Evolutionary conservation across 2,329 filamentous ascomycete species (phyloP), one percentile per base, ranked within the genome.

Genomic region (Claviceps africana): DNA sequence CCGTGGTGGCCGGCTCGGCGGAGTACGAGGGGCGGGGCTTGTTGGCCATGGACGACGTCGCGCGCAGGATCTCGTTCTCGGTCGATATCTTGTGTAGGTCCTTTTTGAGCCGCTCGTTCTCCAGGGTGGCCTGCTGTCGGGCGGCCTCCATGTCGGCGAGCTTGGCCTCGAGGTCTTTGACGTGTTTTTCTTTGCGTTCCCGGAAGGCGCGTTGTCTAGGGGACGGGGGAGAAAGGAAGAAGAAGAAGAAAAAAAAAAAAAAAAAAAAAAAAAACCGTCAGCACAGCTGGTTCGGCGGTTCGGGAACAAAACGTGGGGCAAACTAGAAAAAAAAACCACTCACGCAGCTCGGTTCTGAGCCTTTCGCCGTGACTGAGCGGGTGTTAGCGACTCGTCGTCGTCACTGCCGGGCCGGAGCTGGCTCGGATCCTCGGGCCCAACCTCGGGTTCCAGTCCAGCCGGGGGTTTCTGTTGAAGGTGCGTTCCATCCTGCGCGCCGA

Each of bases 151-250:
- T 80, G 48, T 74, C 76, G 48, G 80, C 83, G 30, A 97, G 81
- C 65, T 95, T 93, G 53, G 82, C 79, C 69, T 97, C 90, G 25
- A 97, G 82, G 55, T 97, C 89, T 66, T 90, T 90, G 56, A 97
- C 89, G 63, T 95, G 90, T 53, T 83, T 85, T 67, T 97, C 91
- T 68, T 97, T 97, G 59, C 91, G 85, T 69, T 97, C 91, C 55
- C 91, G 88, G 67, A 97, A 97, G 33, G 93, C 91, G 60, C 91
- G 85, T 76, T 97, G 93, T 47, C 91, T 96, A 56, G 19, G 9
- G 19, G 19, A 22, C 9, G 9, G 9, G 22, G 15, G 17, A n/a
- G n/a, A n/a, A n/a, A n/a, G n/a, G n/a, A n/a, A n/a, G n/a, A n/a
- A n/a, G n/a, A n/a, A n/a, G n/a, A n/a, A n/a, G n/a, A n/a, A n/a